Percentiles rank a stretch among this genome's conserved stretches.
Evolutionary conservation across 2,329 filamentous ascomycete genomes (phyloP).

Genomic region (Aspergillus pseudoglaucus): DNA sequence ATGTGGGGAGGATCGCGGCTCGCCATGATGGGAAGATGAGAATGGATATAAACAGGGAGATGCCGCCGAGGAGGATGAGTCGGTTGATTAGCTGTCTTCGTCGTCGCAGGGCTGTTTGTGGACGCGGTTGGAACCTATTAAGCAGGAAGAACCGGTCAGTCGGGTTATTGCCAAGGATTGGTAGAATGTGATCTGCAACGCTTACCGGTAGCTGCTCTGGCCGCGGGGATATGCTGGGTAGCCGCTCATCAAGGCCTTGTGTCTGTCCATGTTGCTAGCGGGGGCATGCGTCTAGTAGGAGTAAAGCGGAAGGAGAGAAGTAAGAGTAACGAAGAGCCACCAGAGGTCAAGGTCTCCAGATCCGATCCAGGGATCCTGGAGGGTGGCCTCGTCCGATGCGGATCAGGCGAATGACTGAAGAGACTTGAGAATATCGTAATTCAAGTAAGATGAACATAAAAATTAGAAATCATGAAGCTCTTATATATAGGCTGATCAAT

Average conservation of each 20-base stretch:
- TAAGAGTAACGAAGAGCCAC: neutral
- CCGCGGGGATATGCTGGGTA: conserved; percentile 61
- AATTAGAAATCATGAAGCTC: conserved; percentile 1
- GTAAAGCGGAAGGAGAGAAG: neutral
- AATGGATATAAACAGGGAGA: conserved; percentile 58
- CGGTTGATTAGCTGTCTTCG: conserved; percentile 67
- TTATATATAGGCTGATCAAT: neutral
- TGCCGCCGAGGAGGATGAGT: conserved; percentile 51
- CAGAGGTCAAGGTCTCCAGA: conserved; percentile 4
- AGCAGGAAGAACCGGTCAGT: neutral
- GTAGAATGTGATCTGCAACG: too few species aligned
- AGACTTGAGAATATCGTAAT: neutral
- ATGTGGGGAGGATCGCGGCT: conserved; percentile 53
- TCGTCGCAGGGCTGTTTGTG: conserved; percentile 65
- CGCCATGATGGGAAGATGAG: conserved; percentile 70
- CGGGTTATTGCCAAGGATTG: neutral
- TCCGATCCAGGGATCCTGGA: conserved; percentile 6
- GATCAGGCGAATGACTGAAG: neutral
- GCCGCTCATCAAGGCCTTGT: conserved; percentile 79
- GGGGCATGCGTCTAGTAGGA: conserved; percentile 24
- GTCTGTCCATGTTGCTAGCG: conserved; percentile 67
- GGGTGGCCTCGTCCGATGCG: conserved; percentile 3
- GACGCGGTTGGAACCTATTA: conserved; percentile 73
- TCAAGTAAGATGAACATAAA: conserved; percentile 7
- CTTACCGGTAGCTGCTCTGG: conserved; percentile 68